phyloP scores from a whole-genome alignment of 2,329 filamentous ascomycete species.

The Penicillium glabrum region DNA sequence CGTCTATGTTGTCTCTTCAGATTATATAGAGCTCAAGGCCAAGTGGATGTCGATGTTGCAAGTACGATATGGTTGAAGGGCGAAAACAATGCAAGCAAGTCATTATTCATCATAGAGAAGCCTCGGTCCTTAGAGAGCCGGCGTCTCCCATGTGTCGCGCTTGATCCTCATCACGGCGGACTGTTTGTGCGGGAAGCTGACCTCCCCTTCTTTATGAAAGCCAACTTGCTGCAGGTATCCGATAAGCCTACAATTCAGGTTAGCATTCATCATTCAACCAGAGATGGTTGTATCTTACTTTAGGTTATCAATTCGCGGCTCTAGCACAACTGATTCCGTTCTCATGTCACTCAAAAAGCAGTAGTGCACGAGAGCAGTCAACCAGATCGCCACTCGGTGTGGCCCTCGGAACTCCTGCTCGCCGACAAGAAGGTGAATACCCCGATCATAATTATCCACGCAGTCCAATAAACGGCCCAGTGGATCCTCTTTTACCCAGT shows the following conservation, averaged over 20 bases:
- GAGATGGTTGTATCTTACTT: slow-evolving; percentile 59
- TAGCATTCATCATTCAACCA: slow-evolving; percentile 7
- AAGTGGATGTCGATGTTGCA: neutral
- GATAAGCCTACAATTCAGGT: slow-evolving; percentile 56
- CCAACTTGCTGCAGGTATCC: slow-evolving; percentile 70
- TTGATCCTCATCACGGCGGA: slow-evolving; percentile 79
- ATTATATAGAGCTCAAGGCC: neutral
- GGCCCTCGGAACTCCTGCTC: slow-evolving; percentile 87
- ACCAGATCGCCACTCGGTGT: slow-evolving; percentile 75
- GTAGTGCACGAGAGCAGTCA: slow-evolving; percentile 84
- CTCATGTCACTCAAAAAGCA: slow-evolving; percentile 74
- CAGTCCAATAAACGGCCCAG: slow-evolving; percentile 68
- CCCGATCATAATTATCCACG: slow-evolving; percentile 79
- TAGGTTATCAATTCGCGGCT: slow-evolving; percentile 86
- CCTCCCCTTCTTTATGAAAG: slow-evolving; percentile 83
- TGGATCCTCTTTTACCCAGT: slow-evolving; percentile 93
- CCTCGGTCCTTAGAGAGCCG: slow-evolving; percentile 49
- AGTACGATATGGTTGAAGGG: neutral
- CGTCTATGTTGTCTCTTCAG: neutral
- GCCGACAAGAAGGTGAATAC: slow-evolving; percentile 83
- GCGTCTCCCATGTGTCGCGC: slow-evolving; percentile 76
- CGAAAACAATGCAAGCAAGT: slow-evolving; percentile 1
- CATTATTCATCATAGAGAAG: slow-evolving; percentile 14
- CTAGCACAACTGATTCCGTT: slow-evolving; percentile 79
- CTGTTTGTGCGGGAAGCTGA: slow-evolving; percentile 90